Base-by-base conservation (phyloP, 805 yeast species). In the Wickerhamomyces silvicola region DNA sequence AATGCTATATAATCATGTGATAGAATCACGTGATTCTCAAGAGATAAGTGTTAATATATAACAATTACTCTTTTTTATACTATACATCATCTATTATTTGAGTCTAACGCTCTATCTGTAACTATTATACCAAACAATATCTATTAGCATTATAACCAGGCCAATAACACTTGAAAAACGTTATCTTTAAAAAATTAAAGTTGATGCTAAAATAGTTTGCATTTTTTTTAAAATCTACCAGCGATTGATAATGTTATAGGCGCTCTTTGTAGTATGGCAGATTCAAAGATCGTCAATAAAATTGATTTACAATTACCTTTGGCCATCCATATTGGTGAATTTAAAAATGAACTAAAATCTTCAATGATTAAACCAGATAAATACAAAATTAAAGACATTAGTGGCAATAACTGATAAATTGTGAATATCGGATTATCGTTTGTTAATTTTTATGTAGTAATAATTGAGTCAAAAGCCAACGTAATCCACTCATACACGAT, bases 401-500 rank as follows among this genome's bases (percentile, higher is more conserved):
- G 67, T 2, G 98, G 97, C 0, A 95, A 75, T 12, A 92, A 59
- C 51, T 83, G 84, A 44, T 82, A 66, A 26, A 92, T 87, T 7
- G 97, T 85, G 24, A 80, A 66, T 13, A 92, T 75, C 3, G 98
- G 94, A 50, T 88, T 79, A 23, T 71, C 70, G 39, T 52, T 57
- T 31, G 45, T 38, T 75, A 66, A 42, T 76, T 77, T 27, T 63
- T 68, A 43, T 72, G 80, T 30, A 92, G 61, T 22, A 90, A 66
- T 15, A 92, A 56, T 52, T 92, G 97, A 1, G 97, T 87, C 39
- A 88, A 72, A 2, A 95, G 90, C 98, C 98, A 92, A 41, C 98
- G 71, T 31, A 92, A 62, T 0, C 98, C 98, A 11, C 92, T 79
- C 60, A 86, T 70, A 52, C 81, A 70, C 2, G 94, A 75, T 4